A percentile compares a stretch with the other conserved stretches of the same genome.
phyloP scores from a whole-genome alignment of 805 yeast species.

The Torulaspora indica region DNA sequence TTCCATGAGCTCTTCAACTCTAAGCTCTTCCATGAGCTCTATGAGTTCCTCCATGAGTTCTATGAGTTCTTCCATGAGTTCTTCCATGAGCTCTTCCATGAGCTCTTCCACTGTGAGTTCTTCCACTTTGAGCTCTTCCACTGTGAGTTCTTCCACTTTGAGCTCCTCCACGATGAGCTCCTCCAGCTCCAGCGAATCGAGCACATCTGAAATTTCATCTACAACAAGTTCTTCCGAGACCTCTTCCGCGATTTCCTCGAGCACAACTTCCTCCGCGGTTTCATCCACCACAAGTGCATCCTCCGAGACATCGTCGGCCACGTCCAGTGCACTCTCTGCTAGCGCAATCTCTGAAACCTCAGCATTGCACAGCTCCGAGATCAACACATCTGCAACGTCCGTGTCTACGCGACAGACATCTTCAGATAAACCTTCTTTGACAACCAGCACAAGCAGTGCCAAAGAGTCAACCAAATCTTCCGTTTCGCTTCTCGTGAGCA shows the following conservation, averaged over 20 bases:
- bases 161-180: too few relatives aligned
- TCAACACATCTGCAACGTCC: background rate
- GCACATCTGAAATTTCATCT: background rate
- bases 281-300: constrained; percentile 8
- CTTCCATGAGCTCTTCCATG: too few relatives aligned
- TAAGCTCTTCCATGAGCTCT: constrained; percentile 12
- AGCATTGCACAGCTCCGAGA: background rate
- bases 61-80: constrained; percentile 11
- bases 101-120: constrained; percentile 8
- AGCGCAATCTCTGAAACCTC: background rate
- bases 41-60: constrained; percentile 12
- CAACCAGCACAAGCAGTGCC: background rate
- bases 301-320: background rate
- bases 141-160: constrained; percentile 2
- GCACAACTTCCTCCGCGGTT: too few relatives aligned
- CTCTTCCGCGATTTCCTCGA: constrained; percentile 3
- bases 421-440: too few relatives aligned
- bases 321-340: too few relatives aligned
- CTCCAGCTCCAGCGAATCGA: constrained; percentile 7
- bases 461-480: constrained; percentile 7
- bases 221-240: constrained; percentile 4
- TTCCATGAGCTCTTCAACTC: constrained; percentile 8
- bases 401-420: background rate
- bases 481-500: constrained; percentile 1
- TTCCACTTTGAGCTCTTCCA: constrained; percentile 12